Base-by-base conservation (phyloP, 345 rosid genomes). In the Stellera chamaejasme region DNA sequence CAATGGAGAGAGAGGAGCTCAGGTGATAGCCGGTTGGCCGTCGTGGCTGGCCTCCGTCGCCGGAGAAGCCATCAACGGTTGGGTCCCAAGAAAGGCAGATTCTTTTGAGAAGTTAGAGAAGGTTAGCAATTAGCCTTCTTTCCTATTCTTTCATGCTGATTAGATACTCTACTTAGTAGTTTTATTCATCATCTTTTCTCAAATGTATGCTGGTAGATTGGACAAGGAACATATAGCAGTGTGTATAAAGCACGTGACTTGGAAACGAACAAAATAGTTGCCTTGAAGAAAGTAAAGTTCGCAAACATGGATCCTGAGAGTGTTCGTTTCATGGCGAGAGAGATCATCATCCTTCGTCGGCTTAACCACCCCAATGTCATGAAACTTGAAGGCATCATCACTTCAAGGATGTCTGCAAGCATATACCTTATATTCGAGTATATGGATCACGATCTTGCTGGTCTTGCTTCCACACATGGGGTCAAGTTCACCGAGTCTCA, bases 21-120 rank as follows among this genome's bases (percentile, higher is more conserved):
- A 79, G 52, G 77, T 84, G 59, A 78, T 78, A 62, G 89, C 99
- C 42, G 99, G 99, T 67, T 93, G 99, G 99, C 99, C 99, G 52
- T 69, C 94, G 59, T 93, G 99, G 99, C 67, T 93, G 61, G 76
- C 84, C 28, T 62, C 82, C 0, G 99, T 89, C 59, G 99, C 99
- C n/a, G 91, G 99, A 13, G 97, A 93, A 76, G 97, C 97, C 51
- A 82, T 93, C 69, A 79, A 77, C 47, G 99, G 97, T 10, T 93
- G 97, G 99, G 78, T 83, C 52, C 97, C 99, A 7, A 80, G 97
- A 13, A 79, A 75, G 48, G 88, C 95, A 0, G 96, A 93, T 32
- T 89, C 99, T 0, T 93, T 93, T 65, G 94, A 93, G 75, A 93
- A 84, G 78, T 54, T 93, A 47, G 99, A 87, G 54, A 93, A 93